A percentile compares a stretch with the other conserved stretches of the same genome.
Evolutionary conservation across 1,284 basidiomycete species (phyloP).

Genomic region (Cerrena zonata): DNA sequence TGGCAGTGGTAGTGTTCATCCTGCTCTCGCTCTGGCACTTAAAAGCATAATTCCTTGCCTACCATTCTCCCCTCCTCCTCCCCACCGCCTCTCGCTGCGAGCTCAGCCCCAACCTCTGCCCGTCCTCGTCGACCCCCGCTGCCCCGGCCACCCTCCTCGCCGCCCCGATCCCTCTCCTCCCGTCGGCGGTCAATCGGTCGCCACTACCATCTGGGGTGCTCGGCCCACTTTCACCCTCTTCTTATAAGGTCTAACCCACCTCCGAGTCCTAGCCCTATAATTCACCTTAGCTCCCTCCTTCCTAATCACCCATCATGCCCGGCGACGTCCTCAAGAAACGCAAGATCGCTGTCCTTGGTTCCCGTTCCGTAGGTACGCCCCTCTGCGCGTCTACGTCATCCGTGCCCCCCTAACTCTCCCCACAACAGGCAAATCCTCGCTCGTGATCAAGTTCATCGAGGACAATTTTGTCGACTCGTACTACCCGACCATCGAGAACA

Average conservation of each 20-base stretch:
- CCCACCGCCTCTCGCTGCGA: background rate
- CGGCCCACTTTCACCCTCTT: slow-evolving; percentile 8
- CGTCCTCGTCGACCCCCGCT: background rate
- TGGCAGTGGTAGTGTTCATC: background rate
- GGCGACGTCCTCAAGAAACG: slow-evolving; percentile 71
- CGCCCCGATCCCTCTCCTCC: background rate
- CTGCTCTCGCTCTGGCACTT: background rate
- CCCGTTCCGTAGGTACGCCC: slow-evolving; percentile 70
- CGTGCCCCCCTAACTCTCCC: slow-evolving; percentile 11
- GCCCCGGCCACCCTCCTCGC: slow-evolving; percentile 3
- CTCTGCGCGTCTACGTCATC: slow-evolving; percentile 14
- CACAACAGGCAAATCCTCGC: slow-evolving; percentile 68
- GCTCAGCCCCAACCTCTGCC: background rate
- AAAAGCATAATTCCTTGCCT: background rate
- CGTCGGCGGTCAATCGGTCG: slow-evolving; percentile 9
- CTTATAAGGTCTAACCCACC: slow-evolving; percentile 6
- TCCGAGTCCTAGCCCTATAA: slow-evolving; percentile 14
- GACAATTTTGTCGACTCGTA: slow-evolving; percentile 72
- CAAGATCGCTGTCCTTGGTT: slow-evolving; percentile 78
- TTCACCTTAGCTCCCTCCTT: slow-evolving; percentile 14
- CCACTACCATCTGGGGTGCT: slow-evolving; percentile 5
- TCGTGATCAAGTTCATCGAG: slow-evolving; percentile 72
- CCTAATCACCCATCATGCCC: slow-evolving; percentile 32
- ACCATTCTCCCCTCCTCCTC: background rate
- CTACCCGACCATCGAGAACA: slow-evolving; percentile 93